Base-by-base conservation (phyloP, 2,329 filamentous ascomycete genomes). In the Pseudogymnoascus sp. region DNA sequence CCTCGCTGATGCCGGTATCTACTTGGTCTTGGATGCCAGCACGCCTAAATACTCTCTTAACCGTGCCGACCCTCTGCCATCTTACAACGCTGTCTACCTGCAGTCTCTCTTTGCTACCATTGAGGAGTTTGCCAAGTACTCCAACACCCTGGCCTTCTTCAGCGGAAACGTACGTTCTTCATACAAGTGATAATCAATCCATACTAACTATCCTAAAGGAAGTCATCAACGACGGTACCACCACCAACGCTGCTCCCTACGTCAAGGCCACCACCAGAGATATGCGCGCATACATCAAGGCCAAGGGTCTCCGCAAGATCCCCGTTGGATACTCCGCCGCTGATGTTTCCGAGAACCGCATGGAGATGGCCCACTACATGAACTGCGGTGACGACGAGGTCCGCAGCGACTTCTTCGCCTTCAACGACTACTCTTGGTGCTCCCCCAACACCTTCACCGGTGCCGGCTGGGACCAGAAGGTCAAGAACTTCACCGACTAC, bases 351-450 rank as follows among this genome's bases (percentile, higher is more conserved):
- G 82, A 85, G 21, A 95, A 96, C 70, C 90, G 94, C 75, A 81
- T 81, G 67, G 81, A 91, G 71, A 85, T 97, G 72, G 90, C 91
- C 68, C 80, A 91, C 74, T 99, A 96, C 84, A 96, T 99, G 80
- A 92, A 96, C 82, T 99, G 94, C 74, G 91, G 92, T 64, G 76
- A 84, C 65, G 73, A 80, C 36, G 78, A 80, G 7, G 77, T 78
- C 72, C 76, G 89, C 65, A 96, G 97, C 68, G 94, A 99, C 78
- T 97, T 95, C 82, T 99, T 92, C 90, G 94, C 94, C 63, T 97
- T 97, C 88, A 99, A 99, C 83, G 96, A 97, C 79, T 99, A 99
- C 84, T 96, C 92, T 61, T 99, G 94, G 94, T 99, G 94, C 75
- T 93, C 93, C 69, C 76, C 92, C 69, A 96, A 90, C 72, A 85